Evolutionary conservation across 176 grass and related monocot species (phyloP).

Genomic region (Lolium multiflorum): DNA sequence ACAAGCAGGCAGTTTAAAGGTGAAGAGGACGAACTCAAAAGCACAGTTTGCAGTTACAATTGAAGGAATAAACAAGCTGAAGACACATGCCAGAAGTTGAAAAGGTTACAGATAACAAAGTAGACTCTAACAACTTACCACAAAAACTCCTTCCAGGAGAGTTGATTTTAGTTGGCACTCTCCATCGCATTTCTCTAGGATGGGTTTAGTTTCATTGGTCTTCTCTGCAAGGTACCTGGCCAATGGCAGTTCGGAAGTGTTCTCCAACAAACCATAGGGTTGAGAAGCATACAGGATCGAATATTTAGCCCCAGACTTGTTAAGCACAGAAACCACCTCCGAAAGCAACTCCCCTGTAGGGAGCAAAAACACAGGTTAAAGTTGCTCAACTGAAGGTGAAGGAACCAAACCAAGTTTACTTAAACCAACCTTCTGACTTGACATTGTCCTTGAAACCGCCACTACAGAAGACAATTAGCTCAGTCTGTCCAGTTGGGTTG

Average conservation of each 20-base stretch:
- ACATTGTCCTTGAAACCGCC: conserved; percentile 53
- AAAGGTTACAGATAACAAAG: background rate
- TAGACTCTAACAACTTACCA: conserved; percentile 64
- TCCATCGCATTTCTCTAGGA: conserved; percentile 63
- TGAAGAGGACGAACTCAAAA: background rate
- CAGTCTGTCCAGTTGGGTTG: conserved; percentile 51
- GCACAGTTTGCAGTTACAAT: background rate
- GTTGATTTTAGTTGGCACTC: conserved; percentile 79
- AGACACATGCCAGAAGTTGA: background rate
- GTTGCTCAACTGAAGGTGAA: conserved; percentile 29
- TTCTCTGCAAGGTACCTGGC: conserved; percentile 83
- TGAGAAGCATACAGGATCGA: conserved; percentile 85
- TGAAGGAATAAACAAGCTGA: background rate
- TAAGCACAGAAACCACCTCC: conserved; percentile 54
- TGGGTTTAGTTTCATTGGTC: conserved; percentile 48
- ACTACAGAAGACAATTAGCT: conserved; percentile 75
- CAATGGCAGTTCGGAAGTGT: conserved; percentile 44
- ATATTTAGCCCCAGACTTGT: conserved; percentile 70
- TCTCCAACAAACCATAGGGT: conserved; percentile 55
- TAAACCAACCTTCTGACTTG: conserved; percentile 79
- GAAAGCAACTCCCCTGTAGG: conserved; percentile 82
- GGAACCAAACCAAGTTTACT: background rate
- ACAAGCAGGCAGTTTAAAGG: conserved; percentile 13
- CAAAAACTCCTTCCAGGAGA: conserved; percentile 91
- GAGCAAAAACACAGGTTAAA: background rate